A percentile compares a stretch with the other conserved stretches of the same genome.
These are phyloP conservation scores for Candida boleticola DNA, from an alignment of 805 yeast species.

Conservation along the genomic window DNA sequence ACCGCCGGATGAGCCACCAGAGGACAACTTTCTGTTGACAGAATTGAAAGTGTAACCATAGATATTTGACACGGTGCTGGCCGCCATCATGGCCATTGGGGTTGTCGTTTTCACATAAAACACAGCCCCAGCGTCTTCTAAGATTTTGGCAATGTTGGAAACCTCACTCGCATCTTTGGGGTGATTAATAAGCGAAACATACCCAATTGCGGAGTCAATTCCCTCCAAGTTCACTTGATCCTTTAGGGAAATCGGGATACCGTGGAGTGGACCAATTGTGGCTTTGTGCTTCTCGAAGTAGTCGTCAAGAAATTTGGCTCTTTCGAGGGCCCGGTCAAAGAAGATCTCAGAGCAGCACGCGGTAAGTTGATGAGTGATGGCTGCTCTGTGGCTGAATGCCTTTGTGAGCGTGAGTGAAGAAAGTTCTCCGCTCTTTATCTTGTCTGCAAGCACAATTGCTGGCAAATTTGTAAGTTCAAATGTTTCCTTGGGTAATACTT, in stretches of 20 bases:
- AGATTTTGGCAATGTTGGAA: constrained; percentile 9
- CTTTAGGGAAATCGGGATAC: constrained; percentile 65
- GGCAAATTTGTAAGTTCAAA: constrained; percentile 8
- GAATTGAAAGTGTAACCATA: constrained; percentile 24
- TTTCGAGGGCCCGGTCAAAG: constrained; percentile 30
- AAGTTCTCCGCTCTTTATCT: constrained; percentile 7
- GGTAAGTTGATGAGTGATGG: constrained; percentile 22
- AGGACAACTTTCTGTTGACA: constrained; percentile 34
- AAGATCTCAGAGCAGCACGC: constrained; percentile 22
- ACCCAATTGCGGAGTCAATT: constrained; percentile 6
- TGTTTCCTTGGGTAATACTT: constrained; percentile 5
- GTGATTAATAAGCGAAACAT: constrained; percentile 6
- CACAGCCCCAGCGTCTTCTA: constrained; percentile 7
- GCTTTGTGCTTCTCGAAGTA: constrained; percentile 42
- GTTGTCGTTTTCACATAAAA: constrained; percentile 5
- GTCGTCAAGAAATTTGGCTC: constrained; percentile 28
- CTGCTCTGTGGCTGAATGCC: constrained; percentile 27
- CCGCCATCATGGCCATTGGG: constrained; percentile 7
- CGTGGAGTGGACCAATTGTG: constrained; percentile 67
- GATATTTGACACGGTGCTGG: constrained; percentile 4
- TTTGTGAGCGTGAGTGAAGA: constrained; percentile 9
- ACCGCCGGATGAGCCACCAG: constrained; percentile 60
- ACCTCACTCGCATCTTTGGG: constrained; percentile 9
- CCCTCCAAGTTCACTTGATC: constrained; percentile 42
- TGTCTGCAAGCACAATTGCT: constrained; percentile 1